A percentile compares a stretch with the other conserved stretches of the same genome.
These are phyloP conservation scores for Saccharum officinarum DNA, from an alignment of 176 grass and related monocot genomes.

Conservation along the genomic window DNA sequence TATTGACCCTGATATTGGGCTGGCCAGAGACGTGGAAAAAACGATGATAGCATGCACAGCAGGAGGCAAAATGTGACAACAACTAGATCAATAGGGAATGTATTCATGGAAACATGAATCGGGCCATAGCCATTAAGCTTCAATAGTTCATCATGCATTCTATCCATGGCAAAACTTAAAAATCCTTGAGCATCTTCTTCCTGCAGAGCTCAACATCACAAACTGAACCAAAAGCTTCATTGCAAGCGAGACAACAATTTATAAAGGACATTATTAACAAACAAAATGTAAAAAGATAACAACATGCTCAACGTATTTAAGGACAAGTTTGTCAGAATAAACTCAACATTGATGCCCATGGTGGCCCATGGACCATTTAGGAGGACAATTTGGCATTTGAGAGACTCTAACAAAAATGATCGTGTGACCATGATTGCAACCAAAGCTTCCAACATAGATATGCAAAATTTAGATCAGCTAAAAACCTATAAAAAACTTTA, in stretches of 20 bases:
- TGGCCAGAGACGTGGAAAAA: too few species aligned
- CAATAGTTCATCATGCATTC: conserved; percentile 93
- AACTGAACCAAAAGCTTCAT: conserved; percentile 10
- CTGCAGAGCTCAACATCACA: conserved; percentile 59
- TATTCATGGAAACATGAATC: background rate
- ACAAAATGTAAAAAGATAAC: background rate
- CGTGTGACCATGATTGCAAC: background rate
- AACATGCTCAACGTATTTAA: conserved; percentile 4
- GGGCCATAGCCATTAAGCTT: conserved; percentile 55
- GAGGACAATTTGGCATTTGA: background rate
- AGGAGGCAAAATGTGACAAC: background rate
- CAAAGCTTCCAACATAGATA: conserved; percentile 4
- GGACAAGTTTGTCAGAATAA: background rate
- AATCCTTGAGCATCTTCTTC: conserved; percentile 98
- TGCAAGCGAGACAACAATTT: background rate
- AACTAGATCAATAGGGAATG: background rate
- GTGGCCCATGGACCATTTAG: background rate
- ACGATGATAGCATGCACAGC: background rate
- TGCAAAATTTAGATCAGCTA: background rate
- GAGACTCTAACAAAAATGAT: background rate
- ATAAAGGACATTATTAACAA: background rate
- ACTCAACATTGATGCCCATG: conserved; percentile 12
- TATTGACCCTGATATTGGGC: too few species aligned
- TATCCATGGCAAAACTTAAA: conserved; percentile 83
- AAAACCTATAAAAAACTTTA: background rate